These are phyloP conservation scores for Apiospora rasikravindrae DNA, from an alignment of 2,329 filamentous ascomycete genomes.

Conservation along the genomic window DNA sequence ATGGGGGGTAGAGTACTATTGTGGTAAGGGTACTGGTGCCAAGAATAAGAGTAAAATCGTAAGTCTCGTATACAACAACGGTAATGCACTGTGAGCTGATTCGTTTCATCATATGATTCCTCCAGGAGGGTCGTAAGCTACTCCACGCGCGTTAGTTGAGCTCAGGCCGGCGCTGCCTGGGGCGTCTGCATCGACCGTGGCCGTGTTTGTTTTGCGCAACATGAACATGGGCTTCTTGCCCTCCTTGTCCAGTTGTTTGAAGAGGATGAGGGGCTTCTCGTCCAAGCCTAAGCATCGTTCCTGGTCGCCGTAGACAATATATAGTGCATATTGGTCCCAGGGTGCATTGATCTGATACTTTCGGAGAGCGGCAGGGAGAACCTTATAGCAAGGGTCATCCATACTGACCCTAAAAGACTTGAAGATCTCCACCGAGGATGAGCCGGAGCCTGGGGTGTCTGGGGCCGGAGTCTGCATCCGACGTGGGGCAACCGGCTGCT, in stretches of 20 bases:
- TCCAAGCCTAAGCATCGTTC: slow-evolving; percentile 91
- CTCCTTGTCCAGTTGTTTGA: slow-evolving; percentile 96
- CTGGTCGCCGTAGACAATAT: slow-evolving; percentile 98
- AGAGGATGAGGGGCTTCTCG: slow-evolving; percentile 92
- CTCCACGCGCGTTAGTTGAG: slow-evolving; percentile 48
- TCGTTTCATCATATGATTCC: slow-evolving; percentile 57
- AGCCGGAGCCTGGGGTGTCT: slow-evolving; percentile 62
- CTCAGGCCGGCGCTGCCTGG: slow-evolving; percentile 60
- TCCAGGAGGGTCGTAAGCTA: slow-evolving; percentile 62
- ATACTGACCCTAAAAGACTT: slow-evolving; percentile 98
- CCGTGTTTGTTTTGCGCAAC: slow-evolving; percentile 73
- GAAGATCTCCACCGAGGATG: slow-evolving; percentile 87
- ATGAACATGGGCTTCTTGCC: slow-evolving; percentile 99
- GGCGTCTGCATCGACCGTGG: slow-evolving; percentile 53
- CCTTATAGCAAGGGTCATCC: slow-evolving; percentile 97
- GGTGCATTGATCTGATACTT: slow-evolving; percentile 99
- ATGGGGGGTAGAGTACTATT: slow-evolving; percentile 14
- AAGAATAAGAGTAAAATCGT: slow-evolving; percentile 17
- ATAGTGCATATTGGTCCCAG: slow-evolving; percentile 95
- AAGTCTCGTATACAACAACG: slow-evolving; percentile 20
- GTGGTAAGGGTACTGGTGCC: slow-evolving; percentile 12
- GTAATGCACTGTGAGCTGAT: slow-evolving; percentile 11
- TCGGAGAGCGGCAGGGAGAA: slow-evolving; percentile 91
- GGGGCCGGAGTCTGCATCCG: slow-evolving; percentile 66
- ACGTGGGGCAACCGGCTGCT: slow-evolving; percentile 53